These are phyloP conservation scores for Paragyromitra xinjiangensis DNA, from an alignment of 495 filamentous ascomycete genomes.

Conservation along the genomic window DNA sequence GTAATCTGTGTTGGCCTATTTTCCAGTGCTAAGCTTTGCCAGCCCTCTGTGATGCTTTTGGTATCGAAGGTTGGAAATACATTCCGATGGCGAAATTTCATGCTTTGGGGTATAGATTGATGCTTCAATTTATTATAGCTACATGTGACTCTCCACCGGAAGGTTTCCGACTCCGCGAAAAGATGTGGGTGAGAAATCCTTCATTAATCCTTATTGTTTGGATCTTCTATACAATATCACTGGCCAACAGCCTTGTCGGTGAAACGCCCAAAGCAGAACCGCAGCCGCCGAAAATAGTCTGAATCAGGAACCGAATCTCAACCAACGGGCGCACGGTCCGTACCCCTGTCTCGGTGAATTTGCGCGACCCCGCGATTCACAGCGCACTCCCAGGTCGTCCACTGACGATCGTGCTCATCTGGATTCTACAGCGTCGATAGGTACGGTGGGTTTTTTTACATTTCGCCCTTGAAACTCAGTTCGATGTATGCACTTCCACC, in stretches of 20 bases:
- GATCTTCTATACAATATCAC: neutral
- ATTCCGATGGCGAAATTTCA: too few relatives aligned
- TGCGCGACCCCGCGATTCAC: slow-evolving; percentile 22
- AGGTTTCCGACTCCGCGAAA: too few relatives aligned
- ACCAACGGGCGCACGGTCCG: slow-evolving; percentile 28
- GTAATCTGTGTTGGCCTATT: too few relatives aligned
- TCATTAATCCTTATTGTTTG: too few relatives aligned
- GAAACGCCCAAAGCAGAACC: neutral
- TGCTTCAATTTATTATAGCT: too few relatives aligned
- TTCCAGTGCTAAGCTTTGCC: too few relatives aligned
- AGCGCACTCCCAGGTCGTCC: slow-evolving; percentile 10
- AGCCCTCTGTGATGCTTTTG: too few relatives aligned
- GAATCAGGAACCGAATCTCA: slow-evolving; percentile 16
- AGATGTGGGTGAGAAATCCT: too few relatives aligned
- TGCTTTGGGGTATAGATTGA: too few relatives aligned
- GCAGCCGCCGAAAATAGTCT: neutral
- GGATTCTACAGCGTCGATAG: neutral
- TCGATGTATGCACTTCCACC: neutral
- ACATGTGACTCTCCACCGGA: too few relatives aligned
- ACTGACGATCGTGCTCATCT: slow-evolving; percentile 15
- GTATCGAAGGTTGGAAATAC: too few relatives aligned
- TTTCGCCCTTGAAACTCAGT: slow-evolving; percentile 35
- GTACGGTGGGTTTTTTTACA: slow-evolving; percentile 11
- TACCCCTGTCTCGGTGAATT: slow-evolving; percentile 11
- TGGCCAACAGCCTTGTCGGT: neutral